Base-by-base conservation (phyloP, 2,329 filamentous ascomycete species). In the Canariomyces notabilis region DNA sequence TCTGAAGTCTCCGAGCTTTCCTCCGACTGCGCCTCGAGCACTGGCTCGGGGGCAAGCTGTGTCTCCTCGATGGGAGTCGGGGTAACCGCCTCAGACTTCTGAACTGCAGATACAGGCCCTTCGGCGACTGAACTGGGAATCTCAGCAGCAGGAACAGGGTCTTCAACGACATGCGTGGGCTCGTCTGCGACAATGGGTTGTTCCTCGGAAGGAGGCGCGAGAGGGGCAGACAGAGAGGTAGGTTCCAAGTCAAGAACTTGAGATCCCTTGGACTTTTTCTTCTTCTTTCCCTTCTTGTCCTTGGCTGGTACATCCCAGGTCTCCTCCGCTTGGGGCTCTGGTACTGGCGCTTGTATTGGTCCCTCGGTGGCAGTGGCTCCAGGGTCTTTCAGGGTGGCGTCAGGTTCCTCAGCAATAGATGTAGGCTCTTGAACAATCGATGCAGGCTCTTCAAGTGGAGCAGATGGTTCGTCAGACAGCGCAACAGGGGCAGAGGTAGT, bases 261-360 rank as follows among this genome's bases (percentile, higher is more conserved):
- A 4, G 49, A 37, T n/a, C 56, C 61, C 47, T 63, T 63, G 3
- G 59, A 55, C 48, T 65, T 70, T 57, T 66, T 70, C 34, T 60
- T 66, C 43, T 49, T 52, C 38, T 67, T 66, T 8, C 37, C 23
- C 38, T 47, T 47, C 38, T 35, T 49, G 29, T 50, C 49, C 47
- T 66, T 65, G 16, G 55, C 12, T 21, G 40, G 56, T 36, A 59
- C 58, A 37, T 58, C 51, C 11, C 15, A 7, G 4, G n/a, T 12
- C 20, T 37, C 15, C 21, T 44, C 42, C 8, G 21, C n/a, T n/a
- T n/a, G n/a, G n/a, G n/a, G n/a, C n/a, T 44, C 21, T 16, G 29
- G 8, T 8, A 33, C 16, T 3, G 18, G 26, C 4, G 26, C 35
- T 26, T 21, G 15, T 26, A 33, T 33, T 3, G 41, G 31, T 16